These are phyloP conservation scores for Gaertneriomyces sp. DNA, from an alignment of 192 early-diverging fungal genomes.

Conservation along the genomic window DNA sequence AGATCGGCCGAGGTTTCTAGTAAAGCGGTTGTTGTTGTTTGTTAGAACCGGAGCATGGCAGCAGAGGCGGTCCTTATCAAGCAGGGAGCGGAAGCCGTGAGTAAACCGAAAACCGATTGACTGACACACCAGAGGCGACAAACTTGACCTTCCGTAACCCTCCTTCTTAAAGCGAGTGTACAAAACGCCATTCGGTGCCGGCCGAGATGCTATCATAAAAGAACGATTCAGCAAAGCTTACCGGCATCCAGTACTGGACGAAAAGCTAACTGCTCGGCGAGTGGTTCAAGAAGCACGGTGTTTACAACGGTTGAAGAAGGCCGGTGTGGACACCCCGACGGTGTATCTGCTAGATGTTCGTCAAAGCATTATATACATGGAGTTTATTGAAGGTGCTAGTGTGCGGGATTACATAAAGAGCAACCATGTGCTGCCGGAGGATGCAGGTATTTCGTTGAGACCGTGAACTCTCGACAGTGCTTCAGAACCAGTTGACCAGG, in stretches of 20 bases:
- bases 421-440: neutral
- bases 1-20: neutral
- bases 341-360: slow-evolving; percentile 76
- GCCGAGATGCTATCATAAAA: slow-evolving; percentile 71
- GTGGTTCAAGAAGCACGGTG: slow-evolving; percentile 85
- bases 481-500: neutral
- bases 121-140: neutral
- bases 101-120: neutral
- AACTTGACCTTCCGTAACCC: neutral
- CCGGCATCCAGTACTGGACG: slow-evolving; percentile 86
- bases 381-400: slow-evolving; percentile 75
- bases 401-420: slow-evolving; percentile 56
- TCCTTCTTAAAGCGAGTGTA: slow-evolving; percentile 63
- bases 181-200: slow-evolving; percentile 57
- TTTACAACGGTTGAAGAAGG: slow-evolving; percentile 65
- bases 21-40: neutral
- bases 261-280: slow-evolving; percentile 69
- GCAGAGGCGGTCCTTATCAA: slow-evolving; percentile 58
- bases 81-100: slow-evolving; percentile 87
- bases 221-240: slow-evolving; percentile 92
- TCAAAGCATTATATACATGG: slow-evolving; percentile 81
- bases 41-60: neutral
- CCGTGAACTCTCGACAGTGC: neutral
- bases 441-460: neutral
- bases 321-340: slow-evolving; percentile 76